phyloP scores from a whole-genome alignment of 176 grass and related monocot genomes.

The Carex myosuroides region DNA sequence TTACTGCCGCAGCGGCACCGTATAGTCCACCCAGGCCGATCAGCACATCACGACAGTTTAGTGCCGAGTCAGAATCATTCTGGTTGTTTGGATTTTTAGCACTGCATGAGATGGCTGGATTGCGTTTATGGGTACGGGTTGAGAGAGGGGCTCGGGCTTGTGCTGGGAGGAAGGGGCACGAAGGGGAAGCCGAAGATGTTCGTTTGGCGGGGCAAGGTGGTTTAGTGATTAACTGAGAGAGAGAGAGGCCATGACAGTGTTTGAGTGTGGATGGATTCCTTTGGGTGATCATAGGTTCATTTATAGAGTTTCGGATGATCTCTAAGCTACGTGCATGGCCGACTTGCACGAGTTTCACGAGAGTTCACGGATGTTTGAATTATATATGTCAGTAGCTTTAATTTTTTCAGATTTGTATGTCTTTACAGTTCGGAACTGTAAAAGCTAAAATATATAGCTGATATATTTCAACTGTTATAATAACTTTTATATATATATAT shows the following conservation, averaged over 20 bases:
- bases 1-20: neutral
- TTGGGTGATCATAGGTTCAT: neutral
- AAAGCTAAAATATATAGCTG: no score
- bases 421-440: no score
- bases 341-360: neutral
- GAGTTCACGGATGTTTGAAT: neutral
- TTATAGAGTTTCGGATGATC: neutral
- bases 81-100: neutral
- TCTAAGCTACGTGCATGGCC: neutral
- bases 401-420: no score
- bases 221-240: slow-evolving; percentile 12
- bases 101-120: slow-evolving; percentile 2
- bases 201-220: neutral
- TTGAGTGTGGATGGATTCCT: neutral
- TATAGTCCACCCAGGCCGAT: slow-evolving; percentile 20
- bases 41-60: slow-evolving; percentile 13
- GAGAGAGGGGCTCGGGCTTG: neutral
- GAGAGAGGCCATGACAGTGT: slow-evolving; percentile 4
- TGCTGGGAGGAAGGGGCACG: slow-evolving; percentile 9
- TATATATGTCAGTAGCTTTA: no score
- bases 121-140: neutral
- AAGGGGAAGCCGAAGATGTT: neutral
- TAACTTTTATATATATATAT: no score
- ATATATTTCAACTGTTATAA: no score
- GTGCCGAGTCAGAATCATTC: neutral